Evolutionary conservation across 257 asterid genomes (phyloP).

Genomic region (Nicotiana noctiflora): DNA sequence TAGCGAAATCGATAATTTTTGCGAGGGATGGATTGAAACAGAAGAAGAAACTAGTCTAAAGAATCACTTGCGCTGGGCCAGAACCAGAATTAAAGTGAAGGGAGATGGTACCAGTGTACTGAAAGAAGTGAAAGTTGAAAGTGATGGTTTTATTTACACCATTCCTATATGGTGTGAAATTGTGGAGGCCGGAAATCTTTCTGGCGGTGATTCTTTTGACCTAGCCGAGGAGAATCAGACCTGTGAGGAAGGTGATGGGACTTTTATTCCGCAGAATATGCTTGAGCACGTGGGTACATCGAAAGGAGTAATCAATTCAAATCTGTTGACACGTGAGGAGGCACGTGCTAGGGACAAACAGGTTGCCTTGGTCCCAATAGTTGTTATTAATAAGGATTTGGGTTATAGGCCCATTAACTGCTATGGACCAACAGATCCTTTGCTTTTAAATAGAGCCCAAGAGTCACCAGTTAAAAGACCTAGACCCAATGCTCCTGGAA

Average conservation of each 20-base stretch:
- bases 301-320: neutral
- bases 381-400: too few species aligned
- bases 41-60: neutral
- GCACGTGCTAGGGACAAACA: too few species aligned
- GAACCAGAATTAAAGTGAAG: neutral
- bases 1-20: neutral
- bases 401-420: too few species aligned
- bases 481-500: too few species aligned
- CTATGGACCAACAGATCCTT: too few species aligned
- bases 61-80: neutral
- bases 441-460: too few species aligned
- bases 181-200: neutral
- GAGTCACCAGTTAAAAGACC: too few species aligned
- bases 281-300: neutral
- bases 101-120: neutral
- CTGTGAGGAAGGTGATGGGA: too few species aligned
- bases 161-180: neutral
- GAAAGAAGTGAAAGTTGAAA: neutral
- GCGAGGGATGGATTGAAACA: neutral
- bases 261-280: too few species aligned
- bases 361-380: too few species aligned
- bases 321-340: neutral
- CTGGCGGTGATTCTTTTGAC: too few species aligned
- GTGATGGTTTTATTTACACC: neutral
- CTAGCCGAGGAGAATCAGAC: too few species aligned